Evolutionary conservation across 225 moss, liverwort and hornwort species (phyloP).

Genomic region (Neckera pumila): DNA sequence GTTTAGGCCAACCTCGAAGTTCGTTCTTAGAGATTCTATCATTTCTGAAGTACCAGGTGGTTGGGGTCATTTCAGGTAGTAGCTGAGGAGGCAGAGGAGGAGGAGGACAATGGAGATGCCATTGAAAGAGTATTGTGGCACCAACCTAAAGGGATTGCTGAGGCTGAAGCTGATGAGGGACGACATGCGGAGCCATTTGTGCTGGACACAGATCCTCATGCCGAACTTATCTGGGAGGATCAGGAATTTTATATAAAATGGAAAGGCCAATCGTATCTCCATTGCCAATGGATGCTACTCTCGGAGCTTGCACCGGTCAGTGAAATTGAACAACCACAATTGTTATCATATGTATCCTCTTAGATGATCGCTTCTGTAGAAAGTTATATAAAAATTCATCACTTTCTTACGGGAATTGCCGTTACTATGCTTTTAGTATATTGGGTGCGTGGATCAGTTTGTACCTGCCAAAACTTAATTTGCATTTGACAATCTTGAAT

Average conservation of each 20-base stretch:
- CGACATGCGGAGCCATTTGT: slow-evolving; percentile 94
- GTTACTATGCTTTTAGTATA: not conserved
- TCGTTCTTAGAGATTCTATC: slow-evolving; percentile 6
- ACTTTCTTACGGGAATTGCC: not conserved
- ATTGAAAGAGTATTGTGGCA: slow-evolving; percentile 98
- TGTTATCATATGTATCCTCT: not conserved
- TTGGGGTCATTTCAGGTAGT: slow-evolving; percentile 50
- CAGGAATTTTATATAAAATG: slow-evolving; percentile 99
- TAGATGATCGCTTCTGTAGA: not conserved
- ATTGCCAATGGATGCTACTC: slow-evolving; percentile 94
- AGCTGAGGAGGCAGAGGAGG: slow-evolving; percentile 82
- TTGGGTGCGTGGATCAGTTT: not conserved
- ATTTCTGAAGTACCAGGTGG: slow-evolving; percentile 24
- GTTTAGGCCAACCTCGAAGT: not conserved
- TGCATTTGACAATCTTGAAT: not conserved
- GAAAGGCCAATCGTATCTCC: slow-evolving; percentile 99
- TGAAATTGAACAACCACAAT: not conserved
- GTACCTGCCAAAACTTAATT: not conserved
- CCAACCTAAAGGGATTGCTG: slow-evolving; percentile 91
- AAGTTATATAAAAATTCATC: not conserved
- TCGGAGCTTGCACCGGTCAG: slow-evolving; percentile 79
- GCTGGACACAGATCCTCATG: slow-evolving; percentile 84
- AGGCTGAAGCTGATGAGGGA: slow-evolving; percentile 89
- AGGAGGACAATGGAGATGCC: slow-evolving; percentile 92
- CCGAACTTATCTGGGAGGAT: slow-evolving; percentile 77